Conservation (phyloP, 2,329 filamentous ascomycete species). For the Aspergillus ustus region DNA sequence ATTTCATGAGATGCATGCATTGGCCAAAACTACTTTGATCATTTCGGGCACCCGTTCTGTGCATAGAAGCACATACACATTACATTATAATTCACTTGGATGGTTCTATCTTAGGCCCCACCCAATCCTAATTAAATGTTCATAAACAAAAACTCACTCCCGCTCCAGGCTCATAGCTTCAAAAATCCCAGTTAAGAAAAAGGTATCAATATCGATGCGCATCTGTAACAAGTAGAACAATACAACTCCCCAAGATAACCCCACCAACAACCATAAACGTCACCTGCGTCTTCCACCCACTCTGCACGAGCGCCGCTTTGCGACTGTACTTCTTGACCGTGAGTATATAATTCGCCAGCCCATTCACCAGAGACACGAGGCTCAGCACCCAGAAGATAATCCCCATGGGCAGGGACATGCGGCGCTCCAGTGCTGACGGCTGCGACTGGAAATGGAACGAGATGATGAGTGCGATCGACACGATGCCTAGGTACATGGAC, state of each 20-base stretch:
- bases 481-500: slow-evolving; percentile 86
- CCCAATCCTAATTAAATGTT: neutral
- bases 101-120: neutral
- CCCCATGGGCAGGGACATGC: slow-evolving; percentile 81
- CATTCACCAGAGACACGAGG: slow-evolving; percentile 74
- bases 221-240: slow-evolving; percentile 49
- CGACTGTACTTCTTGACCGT: slow-evolving; percentile 80
- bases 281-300: slow-evolving; percentile 87
- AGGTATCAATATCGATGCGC: slow-evolving; percentile 19
- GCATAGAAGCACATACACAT: neutral
- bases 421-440: slow-evolving; percentile 72
- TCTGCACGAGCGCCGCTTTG: slow-evolving; percentile 83
- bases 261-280: slow-evolving; percentile 59
- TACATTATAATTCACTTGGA: neutral
- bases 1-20: slow-evolving; percentile 14
- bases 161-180: too few species aligned
- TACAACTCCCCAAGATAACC: slow-evolving; percentile 51
- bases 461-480: slow-evolving; percentile 85
- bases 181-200: neutral
- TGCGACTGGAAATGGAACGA: slow-evolving; percentile 86
- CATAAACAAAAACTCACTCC: neutral
- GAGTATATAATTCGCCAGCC: slow-evolving; percentile 85
- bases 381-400: slow-evolving; percentile 85
- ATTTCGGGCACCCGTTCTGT: neutral
- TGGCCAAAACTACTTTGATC: neutral